Evolutionary conservation across 176 grass and related monocot species (phyloP).

Genomic region (Cenchrus fungigraminus): DNA sequence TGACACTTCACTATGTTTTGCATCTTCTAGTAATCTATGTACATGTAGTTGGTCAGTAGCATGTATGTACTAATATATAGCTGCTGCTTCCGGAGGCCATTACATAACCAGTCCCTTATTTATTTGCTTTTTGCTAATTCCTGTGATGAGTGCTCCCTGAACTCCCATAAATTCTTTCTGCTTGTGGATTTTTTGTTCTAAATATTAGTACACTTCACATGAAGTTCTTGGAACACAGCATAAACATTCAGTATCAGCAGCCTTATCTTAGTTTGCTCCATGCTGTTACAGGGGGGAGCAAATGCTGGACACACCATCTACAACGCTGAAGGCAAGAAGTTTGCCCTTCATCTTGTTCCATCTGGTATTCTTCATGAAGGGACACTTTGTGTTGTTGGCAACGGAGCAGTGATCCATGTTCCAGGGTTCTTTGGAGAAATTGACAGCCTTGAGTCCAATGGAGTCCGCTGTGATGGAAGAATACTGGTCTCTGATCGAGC

Average conservation of each 20-base stretch:
- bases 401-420: slow-evolving; percentile 82
- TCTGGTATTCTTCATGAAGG: slow-evolving; percentile 81
- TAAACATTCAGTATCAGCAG: not conserved
- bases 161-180: not conserved
- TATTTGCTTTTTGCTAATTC: slow-evolving; percentile 3
- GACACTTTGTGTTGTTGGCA: slow-evolving; percentile 78
- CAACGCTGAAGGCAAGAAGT: slow-evolving; percentile 84
- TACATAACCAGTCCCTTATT: not conserved
- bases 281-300: slow-evolving; percentile 70
- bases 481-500: slow-evolving; percentile 74
- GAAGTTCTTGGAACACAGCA: not conserved
- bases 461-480: slow-evolving; percentile 64
- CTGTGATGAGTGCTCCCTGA: not conserved
- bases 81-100: not conserved
- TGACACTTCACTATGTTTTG: not conserved
- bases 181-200: not conserved
- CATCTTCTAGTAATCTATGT: not conserved
- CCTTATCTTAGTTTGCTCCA: slow-evolving; percentile 35
- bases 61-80: not conserved
- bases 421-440: slow-evolving; percentile 82
- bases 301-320: slow-evolving; percentile 94
- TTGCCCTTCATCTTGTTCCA: slow-evolving; percentile 87
- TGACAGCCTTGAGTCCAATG: slow-evolving; percentile 74
- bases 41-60: not conserved
- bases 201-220: slow-evolving; percentile 7